Evolutionary conservation across 805 yeast genomes (phyloP).

Genomic region (Soucietia sequanensis): DNA sequence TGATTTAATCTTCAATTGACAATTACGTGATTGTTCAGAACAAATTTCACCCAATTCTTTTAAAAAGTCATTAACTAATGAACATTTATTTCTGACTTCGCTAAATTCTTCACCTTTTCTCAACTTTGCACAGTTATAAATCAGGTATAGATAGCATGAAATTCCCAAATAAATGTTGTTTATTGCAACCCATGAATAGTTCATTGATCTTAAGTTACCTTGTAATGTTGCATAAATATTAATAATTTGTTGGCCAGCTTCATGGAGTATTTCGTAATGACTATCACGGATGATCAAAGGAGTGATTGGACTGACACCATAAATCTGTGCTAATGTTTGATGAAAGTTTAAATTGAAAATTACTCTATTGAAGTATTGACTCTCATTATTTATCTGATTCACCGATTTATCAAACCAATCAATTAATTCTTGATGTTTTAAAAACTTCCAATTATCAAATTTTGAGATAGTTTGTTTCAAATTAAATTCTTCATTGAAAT

Average conservation of each 20-base stretch:
- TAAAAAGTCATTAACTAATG: slow-evolving; percentile 1
- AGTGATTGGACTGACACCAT: slow-evolving; percentile 9
- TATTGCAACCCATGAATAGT: slow-evolving; percentile 16
- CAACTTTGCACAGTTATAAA: slow-evolving; percentile 5
- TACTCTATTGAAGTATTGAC: slow-evolving; percentile 1
- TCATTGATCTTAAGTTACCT: slow-evolving; percentile 7
- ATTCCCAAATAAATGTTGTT: slow-evolving; percentile 11
- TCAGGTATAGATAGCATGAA: slow-evolving; percentile 9
- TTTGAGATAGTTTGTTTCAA: background rate
- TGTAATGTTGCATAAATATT: slow-evolving; percentile 6
- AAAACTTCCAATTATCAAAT: slow-evolving; percentile 2
- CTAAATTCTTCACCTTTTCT: background rate
- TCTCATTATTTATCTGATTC: background rate
- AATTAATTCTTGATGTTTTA: slow-evolving; percentile 4
- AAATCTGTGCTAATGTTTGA: slow-evolving; percentile 9
- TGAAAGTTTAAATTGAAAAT: slow-evolving; percentile 10
- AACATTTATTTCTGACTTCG: background rate
- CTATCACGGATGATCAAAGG: slow-evolving; percentile 4
- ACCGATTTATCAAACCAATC: slow-evolving; percentile 1
- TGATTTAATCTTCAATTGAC: background rate
- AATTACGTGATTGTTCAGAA: slow-evolving; percentile 3
- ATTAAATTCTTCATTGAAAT: background rate
- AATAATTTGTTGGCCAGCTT: slow-evolving; percentile 12
- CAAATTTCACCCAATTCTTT: slow-evolving; percentile 4
- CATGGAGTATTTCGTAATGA: slow-evolving; percentile 7